Percentiles rank a stretch among this genome's conserved stretches.
Evolutionary conservation across 2,329 filamentous ascomycete species (phyloP).

Genomic region (Beauveria rudraprayagi): DNA sequence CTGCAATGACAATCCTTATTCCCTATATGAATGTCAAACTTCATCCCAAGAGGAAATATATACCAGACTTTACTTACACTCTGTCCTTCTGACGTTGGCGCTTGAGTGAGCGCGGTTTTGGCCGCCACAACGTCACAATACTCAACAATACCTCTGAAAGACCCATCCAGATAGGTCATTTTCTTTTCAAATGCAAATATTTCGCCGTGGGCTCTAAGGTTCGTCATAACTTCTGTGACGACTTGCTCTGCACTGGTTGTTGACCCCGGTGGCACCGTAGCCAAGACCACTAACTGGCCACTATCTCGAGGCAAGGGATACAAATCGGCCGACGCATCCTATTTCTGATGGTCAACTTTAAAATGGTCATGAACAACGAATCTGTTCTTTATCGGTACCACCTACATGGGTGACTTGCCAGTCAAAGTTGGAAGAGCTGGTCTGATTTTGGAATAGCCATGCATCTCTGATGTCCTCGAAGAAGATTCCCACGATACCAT

Average conservation of each 20-base stretch:
- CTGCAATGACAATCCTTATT: not conserved
- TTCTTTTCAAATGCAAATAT: constrained; percentile 44
- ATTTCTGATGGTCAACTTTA: not conserved
- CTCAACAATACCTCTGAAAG: constrained; percentile 42
- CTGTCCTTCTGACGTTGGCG: constrained; percentile 13
- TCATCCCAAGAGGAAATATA: not conserved
- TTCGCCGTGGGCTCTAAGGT: constrained; percentile 39
- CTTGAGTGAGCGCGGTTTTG: constrained; percentile 30
- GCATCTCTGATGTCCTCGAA: constrained; percentile 56
- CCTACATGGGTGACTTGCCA: constrained; percentile 33
- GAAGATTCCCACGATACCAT: constrained; percentile 42
- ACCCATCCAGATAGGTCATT: constrained; percentile 31
- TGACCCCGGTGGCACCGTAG: constrained; percentile 15
- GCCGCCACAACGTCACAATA: constrained; percentile 43
- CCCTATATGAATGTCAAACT: not conserved
- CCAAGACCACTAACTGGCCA: constrained; percentile 24
- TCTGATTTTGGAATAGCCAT: constrained; percentile 38
- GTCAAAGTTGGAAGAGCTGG: constrained; percentile 32
- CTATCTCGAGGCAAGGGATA: constrained; percentile 13
- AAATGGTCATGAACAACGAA: not conserved
- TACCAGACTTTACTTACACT: constrained; percentile 2
- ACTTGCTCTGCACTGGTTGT: constrained; percentile 25
- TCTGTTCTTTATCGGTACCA: constrained; percentile 12
- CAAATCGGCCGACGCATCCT: constrained; percentile 10
- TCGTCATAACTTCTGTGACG: constrained; percentile 21